Conservation (phyloP, 2,329 filamentous ascomycete genomes). For the Colletotrichum viniferum region DNA sequence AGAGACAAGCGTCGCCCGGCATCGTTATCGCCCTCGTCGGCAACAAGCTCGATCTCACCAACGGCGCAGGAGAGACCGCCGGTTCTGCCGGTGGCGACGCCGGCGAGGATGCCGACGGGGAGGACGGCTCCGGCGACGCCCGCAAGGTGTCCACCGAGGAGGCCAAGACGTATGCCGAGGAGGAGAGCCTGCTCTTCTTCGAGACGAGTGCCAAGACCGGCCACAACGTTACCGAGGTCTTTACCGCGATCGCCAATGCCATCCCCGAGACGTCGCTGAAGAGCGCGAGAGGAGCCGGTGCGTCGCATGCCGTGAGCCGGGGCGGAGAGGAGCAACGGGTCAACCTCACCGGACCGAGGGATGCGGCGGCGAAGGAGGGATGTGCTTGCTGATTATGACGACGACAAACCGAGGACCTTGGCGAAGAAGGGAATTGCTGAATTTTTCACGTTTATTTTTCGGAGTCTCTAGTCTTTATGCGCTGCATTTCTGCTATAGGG, state of each 20-base stretch:
- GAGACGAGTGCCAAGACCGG: conserved; percentile 98
- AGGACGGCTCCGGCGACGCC: conserved; percentile 69
- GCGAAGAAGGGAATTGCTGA: conserved; percentile 8
- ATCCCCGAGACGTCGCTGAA: conserved; percentile 98
- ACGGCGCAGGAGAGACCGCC: conserved; percentile 57
- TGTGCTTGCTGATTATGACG: conserved; percentile 74
- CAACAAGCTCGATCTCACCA: conserved; percentile 93
- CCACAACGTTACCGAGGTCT: conserved; percentile 92
- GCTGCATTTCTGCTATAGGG: conserved; percentile 19
- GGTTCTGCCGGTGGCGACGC: conserved; percentile 48
- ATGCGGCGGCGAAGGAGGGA: conserved; percentile 82
- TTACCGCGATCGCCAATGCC: conserved; percentile 96
- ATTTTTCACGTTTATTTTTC: neutral
- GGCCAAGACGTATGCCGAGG: conserved; percentile 91
- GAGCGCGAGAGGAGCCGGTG: conserved; percentile 76
- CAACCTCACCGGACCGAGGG: conserved; percentile 76
- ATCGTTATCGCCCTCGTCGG: conserved; percentile 97
- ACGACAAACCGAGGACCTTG: neutral
- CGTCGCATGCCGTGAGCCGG: conserved; percentile 62
- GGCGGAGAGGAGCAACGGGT: conserved; percentile 72
- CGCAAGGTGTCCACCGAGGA: conserved; percentile 91
- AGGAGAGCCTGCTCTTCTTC: conserved; percentile 93
- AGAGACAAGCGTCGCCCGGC: conserved; percentile 92
- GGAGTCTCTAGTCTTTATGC: conserved; percentile 19
- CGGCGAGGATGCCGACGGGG: conserved; percentile 56